Conservation (phyloP, 2,329 filamentous ascomycete species). For the Hypoxylon sp. region DNA sequence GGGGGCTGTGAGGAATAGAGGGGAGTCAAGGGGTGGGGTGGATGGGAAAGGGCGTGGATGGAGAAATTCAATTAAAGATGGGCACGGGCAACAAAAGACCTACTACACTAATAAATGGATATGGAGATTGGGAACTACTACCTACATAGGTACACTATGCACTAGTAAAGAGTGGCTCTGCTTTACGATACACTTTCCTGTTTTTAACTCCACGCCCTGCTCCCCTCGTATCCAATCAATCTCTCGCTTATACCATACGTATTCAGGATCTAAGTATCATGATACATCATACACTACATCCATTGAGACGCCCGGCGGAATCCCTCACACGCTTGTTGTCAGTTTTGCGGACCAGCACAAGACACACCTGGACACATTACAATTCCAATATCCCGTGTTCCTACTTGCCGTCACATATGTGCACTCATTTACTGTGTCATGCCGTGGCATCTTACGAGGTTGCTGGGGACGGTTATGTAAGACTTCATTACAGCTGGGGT, state of each 20-base stretch:
- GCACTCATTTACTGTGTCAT: slow-evolving; percentile 8
- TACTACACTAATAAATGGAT: background rate
- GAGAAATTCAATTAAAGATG: slow-evolving; percentile 36
- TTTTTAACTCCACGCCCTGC: slow-evolving; percentile 21
- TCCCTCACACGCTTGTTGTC: slow-evolving; percentile 20
- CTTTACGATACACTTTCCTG: slow-evolving; percentile 20
- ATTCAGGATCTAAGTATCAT: slow-evolving; percentile 37
- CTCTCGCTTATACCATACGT: slow-evolving; percentile 30
- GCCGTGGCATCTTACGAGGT: slow-evolving; percentile 19
- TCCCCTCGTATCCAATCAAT: slow-evolving; percentile 39
- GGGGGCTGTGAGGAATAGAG: slow-evolving; percentile 28
- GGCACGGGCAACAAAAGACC: slow-evolving; percentile 14
- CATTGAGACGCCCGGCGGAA: slow-evolving; percentile 30
- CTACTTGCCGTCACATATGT: slow-evolving; percentile 11
- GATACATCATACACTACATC: slow-evolving; percentile 31
- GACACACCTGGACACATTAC: slow-evolving; percentile 22
- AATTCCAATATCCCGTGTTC: slow-evolving; percentile 25
- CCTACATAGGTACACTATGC: background rate
- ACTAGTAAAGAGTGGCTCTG: slow-evolving; percentile 14
- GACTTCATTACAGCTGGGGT: slow-evolving; percentile 15
- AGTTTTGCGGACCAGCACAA: slow-evolving; percentile 16
- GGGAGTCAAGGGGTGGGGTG: slow-evolving; percentile 9
- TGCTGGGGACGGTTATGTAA: slow-evolving; percentile 12
- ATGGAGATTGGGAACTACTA: slow-evolving; percentile 13
- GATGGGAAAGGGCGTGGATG: slow-evolving; percentile 33